A percentile compares a stretch with the other conserved stretches of the same genome.
phyloP scores from a whole-genome alignment of 2,329 filamentous ascomycete species.

The Monilinia fructigena region DNA sequence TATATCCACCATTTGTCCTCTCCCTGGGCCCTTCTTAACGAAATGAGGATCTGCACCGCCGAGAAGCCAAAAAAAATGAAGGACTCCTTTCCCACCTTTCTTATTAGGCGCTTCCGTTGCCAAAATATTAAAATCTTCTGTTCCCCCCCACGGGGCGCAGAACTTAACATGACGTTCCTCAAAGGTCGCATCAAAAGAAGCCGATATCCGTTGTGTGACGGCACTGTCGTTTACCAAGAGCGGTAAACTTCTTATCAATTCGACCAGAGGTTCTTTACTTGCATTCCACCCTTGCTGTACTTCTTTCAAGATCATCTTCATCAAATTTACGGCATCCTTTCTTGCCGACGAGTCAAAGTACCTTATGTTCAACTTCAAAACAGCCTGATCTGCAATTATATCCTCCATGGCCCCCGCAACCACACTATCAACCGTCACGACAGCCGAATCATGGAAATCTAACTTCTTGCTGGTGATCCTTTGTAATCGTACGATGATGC shows the following conservation, averaged over 20 bases:
- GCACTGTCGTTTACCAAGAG: slow-evolving; percentile 32
- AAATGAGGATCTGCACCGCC: slow-evolving; percentile 44
- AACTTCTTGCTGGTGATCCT: slow-evolving; percentile 44
- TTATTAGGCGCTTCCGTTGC: slow-evolving; percentile 43
- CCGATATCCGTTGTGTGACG: slow-evolving; percentile 25
- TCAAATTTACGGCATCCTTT: slow-evolving; percentile 41
- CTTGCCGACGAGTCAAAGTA: slow-evolving; percentile 41
- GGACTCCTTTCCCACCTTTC: slow-evolving; percentile 31
- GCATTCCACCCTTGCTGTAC: slow-evolving; percentile 49
- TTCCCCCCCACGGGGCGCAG: slow-evolving; percentile 25
- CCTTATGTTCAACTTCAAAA: slow-evolving; percentile 46
- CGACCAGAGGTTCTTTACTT: slow-evolving; percentile 34
- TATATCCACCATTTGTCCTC: slow-evolving; percentile 25
- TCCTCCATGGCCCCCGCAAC: slow-evolving; percentile 47
- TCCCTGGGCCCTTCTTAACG: slow-evolving; percentile 25
- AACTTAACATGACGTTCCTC: slow-evolving; percentile 28
- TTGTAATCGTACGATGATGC: slow-evolving; percentile 45
- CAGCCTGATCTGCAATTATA: slow-evolving; percentile 46
- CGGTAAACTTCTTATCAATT: slow-evolving; percentile 29
- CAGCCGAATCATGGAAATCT: slow-evolving; percentile 43
- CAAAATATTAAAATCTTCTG: slow-evolving; percentile 46
- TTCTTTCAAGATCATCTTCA: slow-evolving; percentile 51
- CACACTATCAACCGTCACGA: slow-evolving; percentile 48
- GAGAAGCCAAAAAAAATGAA: slow-evolving; percentile 43
- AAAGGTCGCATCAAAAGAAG: slow-evolving; percentile 30